Conservation (phyloP, 352 stramenopile genomes). For the Pythium plurisporium region DNA sequence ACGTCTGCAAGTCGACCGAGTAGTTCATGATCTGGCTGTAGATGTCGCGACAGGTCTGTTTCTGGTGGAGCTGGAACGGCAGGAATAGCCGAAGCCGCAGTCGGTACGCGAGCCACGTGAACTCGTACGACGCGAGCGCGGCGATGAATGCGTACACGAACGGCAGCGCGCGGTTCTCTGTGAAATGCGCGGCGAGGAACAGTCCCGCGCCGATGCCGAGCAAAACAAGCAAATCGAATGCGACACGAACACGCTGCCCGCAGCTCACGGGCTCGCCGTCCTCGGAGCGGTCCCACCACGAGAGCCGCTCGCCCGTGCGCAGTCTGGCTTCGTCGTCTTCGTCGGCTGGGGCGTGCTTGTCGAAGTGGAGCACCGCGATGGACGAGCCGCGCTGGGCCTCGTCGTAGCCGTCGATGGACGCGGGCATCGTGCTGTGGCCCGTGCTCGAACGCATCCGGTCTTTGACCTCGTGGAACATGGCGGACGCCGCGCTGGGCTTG, state of each 20-base stretch:
- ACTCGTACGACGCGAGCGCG: constrained; percentile 49
- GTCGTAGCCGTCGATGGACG: not conserved
- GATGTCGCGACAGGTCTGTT: constrained; percentile 60
- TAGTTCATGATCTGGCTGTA: constrained; percentile 72
- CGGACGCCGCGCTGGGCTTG: constrained; percentile 20
- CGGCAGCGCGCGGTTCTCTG: constrained; percentile 35
- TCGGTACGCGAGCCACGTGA: constrained; percentile 55
- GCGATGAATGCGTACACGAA: constrained; percentile 46
- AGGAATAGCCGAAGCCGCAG: constrained; percentile 48
- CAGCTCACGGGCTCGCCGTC: not conserved
- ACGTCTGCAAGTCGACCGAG: constrained; percentile 50
- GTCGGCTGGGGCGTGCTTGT: constrained; percentile 7
- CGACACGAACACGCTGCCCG: constrained; percentile 25
- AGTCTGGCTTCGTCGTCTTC: not conserved
- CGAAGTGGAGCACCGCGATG: constrained; percentile 13
- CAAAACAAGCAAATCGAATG: constrained; percentile 34
- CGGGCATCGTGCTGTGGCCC: constrained; percentile 16
- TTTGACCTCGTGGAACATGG: constrained; percentile 17
- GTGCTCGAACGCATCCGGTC: constrained; percentile 20
- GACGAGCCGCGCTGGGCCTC: constrained; percentile 9
- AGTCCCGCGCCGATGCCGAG: constrained; percentile 27
- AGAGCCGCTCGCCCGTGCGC: constrained; percentile 9
- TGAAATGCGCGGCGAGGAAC: constrained; percentile 30
- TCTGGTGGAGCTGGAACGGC: constrained; percentile 65
- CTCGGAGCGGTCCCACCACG: constrained; percentile 9